These are phyloP conservation scores for Penicillium cosmopolitanum DNA, from an alignment of 495 filamentous ascomycete species.

Conservation along the genomic window DNA sequence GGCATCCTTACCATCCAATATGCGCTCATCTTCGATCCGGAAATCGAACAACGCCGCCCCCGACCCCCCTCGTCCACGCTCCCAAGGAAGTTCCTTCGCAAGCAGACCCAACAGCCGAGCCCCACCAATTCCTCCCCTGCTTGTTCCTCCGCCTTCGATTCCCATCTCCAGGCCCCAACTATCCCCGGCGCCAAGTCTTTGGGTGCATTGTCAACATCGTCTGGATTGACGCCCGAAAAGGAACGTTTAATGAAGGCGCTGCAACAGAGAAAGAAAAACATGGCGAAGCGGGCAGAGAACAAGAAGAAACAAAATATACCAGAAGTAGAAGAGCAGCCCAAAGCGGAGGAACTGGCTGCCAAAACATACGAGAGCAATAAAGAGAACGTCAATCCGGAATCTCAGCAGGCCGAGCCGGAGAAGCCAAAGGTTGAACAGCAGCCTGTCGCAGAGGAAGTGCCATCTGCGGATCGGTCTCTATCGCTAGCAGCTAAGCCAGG, in stretches of 20 bases:
- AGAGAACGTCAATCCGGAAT: conserved; percentile 33
- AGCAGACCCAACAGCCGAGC: conserved; percentile 40
- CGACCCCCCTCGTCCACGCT: conserved; percentile 43
- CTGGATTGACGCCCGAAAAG: conserved; percentile 83
- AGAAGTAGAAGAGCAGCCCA: conserved; percentile 21
- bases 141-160: conserved; percentile 53
- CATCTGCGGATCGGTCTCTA: neutral
- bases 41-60: conserved; percentile 33
- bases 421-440: conserved; percentile 9
- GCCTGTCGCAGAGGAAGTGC: conserved; percentile 3
- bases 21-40: conserved; percentile 51
- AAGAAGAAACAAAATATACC: conserved; percentile 34
- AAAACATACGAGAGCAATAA: conserved; percentile 31
- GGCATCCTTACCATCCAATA: conserved; percentile 63
- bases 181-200: conserved; percentile 55
- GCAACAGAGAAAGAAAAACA: conserved; percentile 81
- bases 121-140: conserved; percentile 46
- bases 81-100: conserved; percentile 44
- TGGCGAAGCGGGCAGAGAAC: conserved; percentile 49
- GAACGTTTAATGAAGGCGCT: conserved; percentile 90
- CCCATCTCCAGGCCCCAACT: conserved; percentile 50
- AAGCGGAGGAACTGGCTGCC: conserved; percentile 2
- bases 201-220: conserved; percentile 51
- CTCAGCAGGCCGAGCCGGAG: conserved; percentile 9
- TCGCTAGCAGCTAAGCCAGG: neutral